Evolutionary conservation across 1,139 yeast genomes (phyloP).

Genomic region (Eremothecium sinecaudum): DNA sequence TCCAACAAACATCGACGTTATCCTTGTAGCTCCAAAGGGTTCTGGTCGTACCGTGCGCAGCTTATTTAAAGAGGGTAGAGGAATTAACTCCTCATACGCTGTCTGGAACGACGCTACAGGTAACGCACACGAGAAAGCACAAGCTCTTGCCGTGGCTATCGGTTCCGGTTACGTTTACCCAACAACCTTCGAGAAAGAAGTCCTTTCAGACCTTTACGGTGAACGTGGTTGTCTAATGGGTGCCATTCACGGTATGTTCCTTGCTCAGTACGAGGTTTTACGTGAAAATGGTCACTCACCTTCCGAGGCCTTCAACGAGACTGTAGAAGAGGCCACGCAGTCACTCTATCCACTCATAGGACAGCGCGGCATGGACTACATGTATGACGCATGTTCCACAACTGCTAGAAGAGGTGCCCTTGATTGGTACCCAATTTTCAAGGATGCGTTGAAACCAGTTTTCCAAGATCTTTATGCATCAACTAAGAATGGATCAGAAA

Average conservation of each 20-base stretch:
- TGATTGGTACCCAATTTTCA: slow-evolving; percentile 99
- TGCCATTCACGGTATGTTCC: slow-evolving; percentile 99
- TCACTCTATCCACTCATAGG: slow-evolving; percentile 98
- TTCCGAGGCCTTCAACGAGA: slow-evolving; percentile 99
- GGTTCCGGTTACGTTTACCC: slow-evolving; percentile 99
- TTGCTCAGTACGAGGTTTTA: slow-evolving; percentile 98
- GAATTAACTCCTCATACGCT: slow-evolving; percentile 98
- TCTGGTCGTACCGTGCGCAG: slow-evolving; percentile 99
- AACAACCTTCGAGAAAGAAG: slow-evolving; percentile 98
- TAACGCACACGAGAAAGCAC: slow-evolving; percentile 98
- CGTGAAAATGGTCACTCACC: slow-evolving; percentile 99
- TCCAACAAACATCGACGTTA: slow-evolving; percentile 90
- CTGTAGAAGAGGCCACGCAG: slow-evolving; percentile 99
- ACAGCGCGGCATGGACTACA: slow-evolving; percentile 99
- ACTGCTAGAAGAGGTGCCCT: slow-evolving; percentile 99
- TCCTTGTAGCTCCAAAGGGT: slow-evolving; percentile 99
- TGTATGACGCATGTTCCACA: slow-evolving; percentile 99
- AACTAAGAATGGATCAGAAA: slow-evolving; percentile 93
- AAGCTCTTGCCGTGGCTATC: slow-evolving; percentile 97
- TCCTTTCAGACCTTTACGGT: slow-evolving; percentile 97
- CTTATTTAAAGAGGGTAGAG: slow-evolving; percentile 99
- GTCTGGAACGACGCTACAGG: slow-evolving; percentile 99
- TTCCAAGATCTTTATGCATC: slow-evolving; percentile 92
- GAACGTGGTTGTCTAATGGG: slow-evolving; percentile 99
- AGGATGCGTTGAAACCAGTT: slow-evolving; percentile 97